Evolutionary conservation across 768 basidiomycete species (phyloP).

Genomic region (Leucogyrophana mollusca): DNA sequence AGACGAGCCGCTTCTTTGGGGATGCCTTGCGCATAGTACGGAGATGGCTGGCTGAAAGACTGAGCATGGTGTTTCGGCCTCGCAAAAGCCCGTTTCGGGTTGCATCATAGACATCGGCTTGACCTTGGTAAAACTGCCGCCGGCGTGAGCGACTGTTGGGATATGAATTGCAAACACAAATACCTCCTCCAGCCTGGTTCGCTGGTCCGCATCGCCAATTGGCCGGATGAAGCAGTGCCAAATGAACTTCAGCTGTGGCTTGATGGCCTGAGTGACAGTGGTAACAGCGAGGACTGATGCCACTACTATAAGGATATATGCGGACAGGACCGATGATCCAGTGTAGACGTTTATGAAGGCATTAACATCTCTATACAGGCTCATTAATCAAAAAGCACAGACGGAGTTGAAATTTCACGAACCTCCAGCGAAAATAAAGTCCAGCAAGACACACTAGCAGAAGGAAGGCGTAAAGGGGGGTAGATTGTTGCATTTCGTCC

Average conservation of each 20-base stretch:
- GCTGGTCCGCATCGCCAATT: conserved; percentile 38
- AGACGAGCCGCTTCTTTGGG: conserved; percentile 53
- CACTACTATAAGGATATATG: not conserved
- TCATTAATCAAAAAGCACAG: too few species aligned
- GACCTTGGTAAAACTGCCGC: conserved; percentile 59
- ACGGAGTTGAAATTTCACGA: not conserved
- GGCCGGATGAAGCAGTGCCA: conserved; percentile 52
- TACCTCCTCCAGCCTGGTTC: conserved; percentile 45
- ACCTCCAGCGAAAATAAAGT: conserved; percentile 1
- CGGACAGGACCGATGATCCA: not conserved
- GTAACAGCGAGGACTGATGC: conserved; percentile 9
- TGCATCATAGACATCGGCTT: conserved; percentile 71
- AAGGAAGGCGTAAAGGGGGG: not conserved
- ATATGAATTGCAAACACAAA: not conserved
- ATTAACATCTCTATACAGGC: not conserved
- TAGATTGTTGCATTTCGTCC: too few species aligned
- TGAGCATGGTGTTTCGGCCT: conserved; percentile 72
- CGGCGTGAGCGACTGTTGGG: not conserved
- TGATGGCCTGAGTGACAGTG: conserved; percentile 23
- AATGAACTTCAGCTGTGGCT: conserved; percentile 44
- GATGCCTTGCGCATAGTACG: conserved; percentile 40
- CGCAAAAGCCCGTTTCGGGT: conserved; percentile 62
- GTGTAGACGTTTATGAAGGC: not conserved
- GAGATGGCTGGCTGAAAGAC: conserved; percentile 63
- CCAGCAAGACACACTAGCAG: conserved; percentile 1